Evolutionary conservation across 495 filamentous ascomycete species (phyloP), one percentile per base, ranked within the genome.

Genomic region (Neurospora tetrasperma): DNA sequence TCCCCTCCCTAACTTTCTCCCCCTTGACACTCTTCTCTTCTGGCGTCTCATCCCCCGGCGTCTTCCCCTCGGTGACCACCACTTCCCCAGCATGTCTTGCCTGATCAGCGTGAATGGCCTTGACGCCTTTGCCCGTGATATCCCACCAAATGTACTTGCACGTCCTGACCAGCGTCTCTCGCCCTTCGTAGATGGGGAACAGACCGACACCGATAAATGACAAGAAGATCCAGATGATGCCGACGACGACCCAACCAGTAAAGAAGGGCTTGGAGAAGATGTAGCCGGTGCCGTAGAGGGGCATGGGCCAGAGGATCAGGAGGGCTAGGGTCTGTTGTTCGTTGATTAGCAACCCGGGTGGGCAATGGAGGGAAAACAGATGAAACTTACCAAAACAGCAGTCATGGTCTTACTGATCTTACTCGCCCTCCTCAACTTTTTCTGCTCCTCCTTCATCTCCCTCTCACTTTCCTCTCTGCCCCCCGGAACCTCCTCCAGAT

Each of bases 281-380:
- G 78, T 98, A 98, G 27, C 88, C 88, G 8, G 86, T 85, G 9
- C 93, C 95, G 78, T 96, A 98, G 89, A 98, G 89, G 1, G 95
- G 95, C 86, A 97, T 96, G 10, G 95, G 95, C 95, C 95, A 98
- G 69, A 97, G 87, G 27, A 98, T 85, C 3, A 98, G 81, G 71
- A 98, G 82, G 9, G 88, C 87, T 0, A 97, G 73, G 0, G 94
- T 94, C 84, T 82, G 48, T 5, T 31, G 11, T 20, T 3, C 18
- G 27, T 66, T 5, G 2, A 71, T 74, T 70, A 69, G 48, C 38
- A 39, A 39, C 38, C 38, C 1, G 5, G 38, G 0, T 40, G 0
- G 31, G 8, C 12, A n/a, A 16, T 12, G 16, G 12, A 5, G 10
- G 35, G 1, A 23, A 2, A 14, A 16, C 1, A 2, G 18, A 38